phyloP scores from a whole-genome alignment of 2,329 filamentous ascomycete genomes.

The Claviceps sp. region DNA sequence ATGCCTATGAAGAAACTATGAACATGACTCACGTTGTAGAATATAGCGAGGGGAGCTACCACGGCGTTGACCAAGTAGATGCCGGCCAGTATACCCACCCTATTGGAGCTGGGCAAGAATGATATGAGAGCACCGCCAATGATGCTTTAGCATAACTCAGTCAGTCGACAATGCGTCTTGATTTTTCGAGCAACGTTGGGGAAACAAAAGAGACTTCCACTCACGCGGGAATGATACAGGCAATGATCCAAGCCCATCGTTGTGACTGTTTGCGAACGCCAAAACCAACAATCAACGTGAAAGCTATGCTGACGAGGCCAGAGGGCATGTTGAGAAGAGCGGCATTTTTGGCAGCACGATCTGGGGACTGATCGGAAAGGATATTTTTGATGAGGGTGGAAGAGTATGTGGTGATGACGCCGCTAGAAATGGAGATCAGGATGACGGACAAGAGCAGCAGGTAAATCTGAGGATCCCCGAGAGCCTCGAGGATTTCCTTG shows the following conservation, averaged over 20 bases:
- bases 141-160: slow-evolving; percentile 16
- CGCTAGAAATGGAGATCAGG: slow-evolving; percentile 36
- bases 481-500: slow-evolving; percentile 37
- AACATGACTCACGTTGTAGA: slow-evolving; percentile 26
- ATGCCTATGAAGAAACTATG: no score
- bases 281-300: slow-evolving; percentile 33
- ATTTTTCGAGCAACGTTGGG: no score
- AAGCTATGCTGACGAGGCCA: slow-evolving; percentile 37
- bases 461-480: slow-evolving; percentile 38
- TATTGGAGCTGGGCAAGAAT: slow-evolving; percentile 32
- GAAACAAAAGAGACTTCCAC: slow-evolving; percentile 5
- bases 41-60: slow-evolving; percentile 29
- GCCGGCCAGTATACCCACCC: slow-evolving; percentile 31
- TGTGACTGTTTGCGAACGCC: slow-evolving; percentile 32
- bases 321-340: slow-evolving; percentile 43
- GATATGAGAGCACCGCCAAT: slow-evolving; percentile 40
- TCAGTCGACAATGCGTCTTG: neutral
- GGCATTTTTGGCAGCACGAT: slow-evolving; percentile 22
- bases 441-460: slow-evolving; percentile 34
- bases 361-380: slow-evolving; percentile 21
- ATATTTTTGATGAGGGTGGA: slow-evolving; percentile 36
- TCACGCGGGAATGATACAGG: slow-evolving; percentile 33
- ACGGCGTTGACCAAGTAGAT: slow-evolving; percentile 39
- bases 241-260: slow-evolving; percentile 36
- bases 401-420: slow-evolving; percentile 41